These are phyloP conservation scores for Pyrenula massariospora DNA, from an alignment of 495 filamentous ascomycete species.

Conservation along the genomic window DNA sequence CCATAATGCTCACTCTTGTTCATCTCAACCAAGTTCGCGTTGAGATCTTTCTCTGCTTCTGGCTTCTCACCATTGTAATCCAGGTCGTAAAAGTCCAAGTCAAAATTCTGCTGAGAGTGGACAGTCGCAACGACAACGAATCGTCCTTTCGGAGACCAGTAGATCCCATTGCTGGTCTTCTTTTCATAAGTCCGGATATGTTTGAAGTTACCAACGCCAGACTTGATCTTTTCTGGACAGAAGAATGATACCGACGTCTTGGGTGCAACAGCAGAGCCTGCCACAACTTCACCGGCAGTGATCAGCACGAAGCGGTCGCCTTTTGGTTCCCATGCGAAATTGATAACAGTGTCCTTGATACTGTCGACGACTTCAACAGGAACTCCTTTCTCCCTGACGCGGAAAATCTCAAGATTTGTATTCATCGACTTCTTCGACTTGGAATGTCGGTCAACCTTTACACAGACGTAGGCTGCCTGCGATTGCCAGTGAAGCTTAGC, in stretches of 20 bases:
- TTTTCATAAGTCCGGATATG: conserved; percentile 87
- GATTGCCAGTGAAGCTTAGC: conserved; percentile 95
- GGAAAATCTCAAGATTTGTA: conserved; percentile 97
- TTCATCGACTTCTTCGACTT: conserved; percentile 97
- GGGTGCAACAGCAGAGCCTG: conserved; percentile 71
- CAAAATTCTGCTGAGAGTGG: conserved; percentile 80
- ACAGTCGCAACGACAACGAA: conserved; percentile 91
- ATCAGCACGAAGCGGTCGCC: conserved; percentile 95
- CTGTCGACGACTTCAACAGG: conserved; percentile 96
- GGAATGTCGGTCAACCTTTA: conserved; percentile 97
- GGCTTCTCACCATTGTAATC: conserved; percentile 96
- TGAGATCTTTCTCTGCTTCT: conserved; percentile 83
- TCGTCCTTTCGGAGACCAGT: conserved; percentile 96
- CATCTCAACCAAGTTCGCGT: conserved; percentile 90
- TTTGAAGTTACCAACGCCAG: conserved; percentile 80
- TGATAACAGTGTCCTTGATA: conserved; percentile 95
- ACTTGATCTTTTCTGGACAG: conserved; percentile 84
- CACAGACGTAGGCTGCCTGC: conserved; percentile 83
- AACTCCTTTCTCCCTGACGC: conserved; percentile 88
- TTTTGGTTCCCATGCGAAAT: conserved; percentile 98
- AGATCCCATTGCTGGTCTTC: conserved; percentile 98
- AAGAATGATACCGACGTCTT: conserved; percentile 95
- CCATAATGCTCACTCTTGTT: conserved; percentile 89
- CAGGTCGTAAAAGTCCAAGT: conserved; percentile 94
- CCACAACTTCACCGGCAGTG: conserved; percentile 75